These are phyloP conservation scores for Crataegus laevigata DNA, from an alignment of 306 rosid species.

Conservation along the genomic window DNA sequence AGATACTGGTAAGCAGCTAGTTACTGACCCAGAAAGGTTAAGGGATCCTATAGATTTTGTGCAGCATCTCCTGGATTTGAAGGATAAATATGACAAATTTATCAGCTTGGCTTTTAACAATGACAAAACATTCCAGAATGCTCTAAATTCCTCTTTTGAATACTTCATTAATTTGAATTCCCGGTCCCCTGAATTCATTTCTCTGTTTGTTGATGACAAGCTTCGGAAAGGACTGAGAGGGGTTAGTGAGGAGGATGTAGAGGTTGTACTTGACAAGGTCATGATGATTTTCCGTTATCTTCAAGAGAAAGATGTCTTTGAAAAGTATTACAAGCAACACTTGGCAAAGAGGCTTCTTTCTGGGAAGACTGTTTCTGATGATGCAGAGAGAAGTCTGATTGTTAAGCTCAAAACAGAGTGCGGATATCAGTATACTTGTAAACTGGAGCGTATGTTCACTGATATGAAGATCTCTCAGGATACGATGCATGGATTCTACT, in stretches of 20 bases:
- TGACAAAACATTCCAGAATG: slow-evolving; percentile 88
- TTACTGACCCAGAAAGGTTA: slow-evolving; percentile 71
- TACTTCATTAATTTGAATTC: slow-evolving; percentile 72
- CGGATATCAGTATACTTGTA: slow-evolving; percentile 67
- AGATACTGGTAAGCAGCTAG: slow-evolving; percentile 70
- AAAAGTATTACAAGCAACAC: slow-evolving; percentile 83
- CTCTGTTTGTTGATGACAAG: slow-evolving; percentile 73
- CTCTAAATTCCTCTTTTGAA: slow-evolving; percentile 81
- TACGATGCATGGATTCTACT: slow-evolving; percentile 65
- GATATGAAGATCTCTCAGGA: slow-evolving; percentile 81
- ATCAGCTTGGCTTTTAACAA: slow-evolving; percentile 60
- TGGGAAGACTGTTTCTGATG: slow-evolving; percentile 68
- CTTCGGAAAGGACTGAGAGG: slow-evolving; percentile 71
- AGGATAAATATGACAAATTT: slow-evolving; percentile 72
- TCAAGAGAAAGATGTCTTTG: slow-evolving; percentile 76
- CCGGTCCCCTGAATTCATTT: slow-evolving; percentile 68
- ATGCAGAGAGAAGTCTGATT: slow-evolving; percentile 77
- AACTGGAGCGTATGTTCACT: slow-evolving; percentile 77
- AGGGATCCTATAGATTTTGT: slow-evolving; percentile 82
- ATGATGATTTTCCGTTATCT: slow-evolving; percentile 72
- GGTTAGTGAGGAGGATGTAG: slow-evolving; percentile 86
- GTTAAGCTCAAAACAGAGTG: slow-evolving; percentile 87
- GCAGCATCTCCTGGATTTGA: slow-evolving; percentile 66
- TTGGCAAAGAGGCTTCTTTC: slow-evolving; percentile 81
- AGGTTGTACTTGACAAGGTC: slow-evolving; percentile 72